Base-by-base conservation (phyloP, 1,139 yeast genomes). In the Yueomyces sp. region DNA sequence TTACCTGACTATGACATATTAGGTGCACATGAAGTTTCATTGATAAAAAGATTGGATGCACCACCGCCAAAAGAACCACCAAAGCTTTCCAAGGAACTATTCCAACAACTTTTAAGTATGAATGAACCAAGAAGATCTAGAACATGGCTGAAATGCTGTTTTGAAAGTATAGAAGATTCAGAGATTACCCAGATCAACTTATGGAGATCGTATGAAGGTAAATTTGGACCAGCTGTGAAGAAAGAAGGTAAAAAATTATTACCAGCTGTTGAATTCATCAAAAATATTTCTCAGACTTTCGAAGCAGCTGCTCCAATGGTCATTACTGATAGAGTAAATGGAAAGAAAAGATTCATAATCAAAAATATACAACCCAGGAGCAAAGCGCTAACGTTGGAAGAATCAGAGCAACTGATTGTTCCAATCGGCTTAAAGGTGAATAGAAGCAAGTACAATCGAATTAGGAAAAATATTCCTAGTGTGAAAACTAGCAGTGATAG, bases 251-350 rank as follows among this genome's bases (percentile, higher is more conserved):
- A 76, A 50, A 76, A 78, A 46, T 68, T 91, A 41, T 70, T 91
- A 39, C 95, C 96, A 1, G 98, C 98, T 0, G 97, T 93, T 25
- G 97, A 91, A 53, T 91, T 91, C 59, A 91, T 91, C 58, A 87
- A 89, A 57, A 91, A 91, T 58, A 97, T 91, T 11, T 81, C 91
- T 28, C 77, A 78, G 46, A 96, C 96, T 1, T 89, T 89, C 61
- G 81, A 86, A n/a, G 76, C 79, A 52, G 86, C 96, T 1, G 84
- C 86, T 45, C 96, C 98, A 1, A 87, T 87, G 89, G 97, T 91
- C 19, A 77, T 89, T 19, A 69, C 68, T 44, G 69, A 76, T 46
- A 65, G 69, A 11, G 70, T 73, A 1, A 74, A 73, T 33, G 81
- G 80, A 6, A 74, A 76, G 51, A 80, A 85, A 56, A 81, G 81